These are phyloP conservation scores for Helicostylum pulchrum DNA, from an alignment of 192 early-diverging fungal species.

Conservation along the genomic window DNA sequence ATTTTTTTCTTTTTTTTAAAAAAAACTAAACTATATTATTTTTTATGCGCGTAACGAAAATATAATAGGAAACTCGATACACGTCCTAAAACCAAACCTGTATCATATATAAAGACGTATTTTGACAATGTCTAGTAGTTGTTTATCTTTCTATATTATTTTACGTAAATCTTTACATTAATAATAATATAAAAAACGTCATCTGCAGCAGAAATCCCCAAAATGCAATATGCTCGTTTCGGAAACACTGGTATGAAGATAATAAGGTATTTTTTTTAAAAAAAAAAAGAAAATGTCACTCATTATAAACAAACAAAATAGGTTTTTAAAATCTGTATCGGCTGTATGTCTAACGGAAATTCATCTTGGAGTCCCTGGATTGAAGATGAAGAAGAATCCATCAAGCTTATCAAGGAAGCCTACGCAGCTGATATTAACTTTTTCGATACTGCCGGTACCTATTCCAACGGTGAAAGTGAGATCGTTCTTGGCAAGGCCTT, in stretches of 20 bases:
- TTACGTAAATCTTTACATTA: too few relatives aligned
- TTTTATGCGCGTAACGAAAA: too few relatives aligned
- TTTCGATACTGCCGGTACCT: conserved; percentile 63
- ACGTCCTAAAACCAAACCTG: too few relatives aligned
- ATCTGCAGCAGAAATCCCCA: not conserved
- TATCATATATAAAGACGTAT: too few relatives aligned
- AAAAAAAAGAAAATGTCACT: not conserved
- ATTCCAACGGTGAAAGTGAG: conserved; percentile 38
- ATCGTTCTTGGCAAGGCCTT: conserved; percentile 38
- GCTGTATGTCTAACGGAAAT: conserved; percentile 46
- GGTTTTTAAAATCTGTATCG: conserved; percentile 45
- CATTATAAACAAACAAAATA: not conserved
- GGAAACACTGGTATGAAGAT: conserved; percentile 72
- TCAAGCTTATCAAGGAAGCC: conserved; percentile 48
- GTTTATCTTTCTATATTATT: too few relatives aligned
- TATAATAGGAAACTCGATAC: too few relatives aligned
- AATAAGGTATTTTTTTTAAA: conserved; percentile 17
- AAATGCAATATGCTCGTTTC: conserved; percentile 73
- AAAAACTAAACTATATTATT: too few relatives aligned
- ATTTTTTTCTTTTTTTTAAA: too few relatives aligned
- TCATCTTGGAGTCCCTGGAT: conserved; percentile 41
- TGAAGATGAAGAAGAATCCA: conserved; percentile 40
- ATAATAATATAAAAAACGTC: not conserved
- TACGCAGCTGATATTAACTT: conserved; percentile 75
- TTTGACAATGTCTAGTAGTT: too few relatives aligned